These are phyloP conservation scores for Rhynchospora tenuis DNA, from an alignment of 176 grass and related monocot species.

Conservation along the genomic window DNA sequence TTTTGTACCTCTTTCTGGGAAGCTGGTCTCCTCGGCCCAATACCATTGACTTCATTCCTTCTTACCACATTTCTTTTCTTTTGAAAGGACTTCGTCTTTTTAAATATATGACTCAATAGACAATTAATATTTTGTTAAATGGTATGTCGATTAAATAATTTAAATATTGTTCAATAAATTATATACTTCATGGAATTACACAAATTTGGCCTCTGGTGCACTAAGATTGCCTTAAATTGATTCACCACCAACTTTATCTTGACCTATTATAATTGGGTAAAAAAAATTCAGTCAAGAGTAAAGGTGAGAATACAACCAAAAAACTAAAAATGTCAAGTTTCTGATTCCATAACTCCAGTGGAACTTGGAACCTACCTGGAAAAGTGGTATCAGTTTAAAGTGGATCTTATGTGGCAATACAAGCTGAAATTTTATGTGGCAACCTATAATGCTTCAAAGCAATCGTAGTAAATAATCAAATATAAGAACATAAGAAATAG, in stretches of 20 bases:
- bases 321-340: background rate
- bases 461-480: background rate
- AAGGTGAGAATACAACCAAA: background rate
- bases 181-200: too few species aligned
- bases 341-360: background rate
- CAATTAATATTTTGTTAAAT: too few species aligned
- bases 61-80: background rate
- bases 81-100: background rate
- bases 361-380: background rate
- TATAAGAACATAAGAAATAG: background rate
- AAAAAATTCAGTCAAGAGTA: background rate
- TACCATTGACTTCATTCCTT: background rate
- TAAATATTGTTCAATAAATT: too few species aligned
- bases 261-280: too few species aligned
- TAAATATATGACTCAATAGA: too few species aligned
- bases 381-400: background rate
- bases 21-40: background rate
- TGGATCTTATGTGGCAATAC: background rate
- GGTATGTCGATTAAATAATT: too few species aligned
- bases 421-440: background rate
- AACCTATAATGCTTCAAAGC: background rate
- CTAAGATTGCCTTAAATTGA: background rate
- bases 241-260: background rate
- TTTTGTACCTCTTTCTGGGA: slow-evolving; percentile 3
- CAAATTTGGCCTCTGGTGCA: too few species aligned